Evolutionary conservation across 2,329 filamentous ascomycete genomes (phyloP), one percentile per base, ranked within the genome.

Genomic region (Fusarium sp.): DNA sequence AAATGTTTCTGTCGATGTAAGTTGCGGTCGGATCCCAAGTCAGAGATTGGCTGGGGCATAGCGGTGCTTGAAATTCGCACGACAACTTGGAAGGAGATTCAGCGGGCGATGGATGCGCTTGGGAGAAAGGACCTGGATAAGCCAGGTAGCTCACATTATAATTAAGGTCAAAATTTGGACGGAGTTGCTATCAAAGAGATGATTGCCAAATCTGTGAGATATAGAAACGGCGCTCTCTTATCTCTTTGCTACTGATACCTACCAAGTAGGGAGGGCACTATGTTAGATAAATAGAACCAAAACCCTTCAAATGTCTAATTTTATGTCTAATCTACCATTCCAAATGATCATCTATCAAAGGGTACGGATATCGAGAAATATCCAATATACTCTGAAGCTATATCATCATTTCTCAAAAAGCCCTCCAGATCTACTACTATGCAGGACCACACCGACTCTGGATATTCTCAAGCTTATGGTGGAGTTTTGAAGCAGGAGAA

Each of bases 1-100:
- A 79, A 79, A 52, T 80, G 78, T 42, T 76, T 75, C 63, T 80
- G 78, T 45, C 66, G 66, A 20, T 79, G 78, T 50, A 73, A 73
- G 18, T 39, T 80, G 22, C 60, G 54, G 24, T 43, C 43, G 15
- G 74, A 77, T 39, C 17, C 40, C 3, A 46, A 51, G 7, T 67
- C 75, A 15, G 59, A 64, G 46, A 52, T 71, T 3, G 72, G 76
- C 7, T 78, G 75, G 72, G 65, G 59, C 4, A 53, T 78, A 8
- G 17, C 59, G 22, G 63, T 78, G 17, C 44, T 76, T 36, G 69
- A 68, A 26, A 77, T 80, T n/a, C 65, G 69, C 9, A 62, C 66
- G 7, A 63, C 68, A 6, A 69, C 62, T 2, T 79, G 78, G 78
- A 75, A 76, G 38, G 74, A 78, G 20, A 75, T 80, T 15, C 54